Evolutionary conservation across 768 basidiomycete genomes (phyloP).

Genomic region (Tylopilus intermedius): DNA sequence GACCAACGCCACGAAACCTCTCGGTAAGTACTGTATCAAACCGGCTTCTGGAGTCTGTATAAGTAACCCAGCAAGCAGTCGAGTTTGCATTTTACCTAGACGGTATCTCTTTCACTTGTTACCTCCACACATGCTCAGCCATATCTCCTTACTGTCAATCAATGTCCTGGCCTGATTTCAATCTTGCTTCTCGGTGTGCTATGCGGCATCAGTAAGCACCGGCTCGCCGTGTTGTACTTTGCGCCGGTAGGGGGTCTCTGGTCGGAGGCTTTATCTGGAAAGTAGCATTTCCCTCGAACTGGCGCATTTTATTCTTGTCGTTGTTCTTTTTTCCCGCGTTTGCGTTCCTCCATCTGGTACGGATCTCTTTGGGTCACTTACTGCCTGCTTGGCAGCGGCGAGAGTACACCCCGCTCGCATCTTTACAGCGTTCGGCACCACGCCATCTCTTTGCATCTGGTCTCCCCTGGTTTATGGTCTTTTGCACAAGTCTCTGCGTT

Average conservation of each 20-base stretch:
- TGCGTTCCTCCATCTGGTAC: conserved; percentile 6
- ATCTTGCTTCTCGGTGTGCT: conserved; percentile 2
- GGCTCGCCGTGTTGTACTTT: conserved; percentile 11
- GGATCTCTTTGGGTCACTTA: not conserved
- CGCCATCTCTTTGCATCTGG: not conserved
- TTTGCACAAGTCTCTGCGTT: conserved; percentile 1
- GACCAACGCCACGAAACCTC: too few species aligned
- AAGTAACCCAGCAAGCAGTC: too few species aligned
- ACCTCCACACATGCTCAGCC: conserved; percentile 6
- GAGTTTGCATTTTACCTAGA: too few species aligned
- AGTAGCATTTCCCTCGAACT: conserved; percentile 17
- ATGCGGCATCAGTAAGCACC: conserved; percentile 9
- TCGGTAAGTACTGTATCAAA: too few species aligned
- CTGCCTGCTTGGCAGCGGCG: not conserved
- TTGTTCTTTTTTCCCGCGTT: conserved; percentile 13
- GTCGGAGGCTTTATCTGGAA: conserved; percentile 8
- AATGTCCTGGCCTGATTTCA: not conserved
- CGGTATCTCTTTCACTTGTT: not conserved
- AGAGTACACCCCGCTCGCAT: not conserved
- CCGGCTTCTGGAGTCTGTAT: too few species aligned
- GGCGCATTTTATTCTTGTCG: conserved; percentile 14
- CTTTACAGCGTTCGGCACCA: not conserved
- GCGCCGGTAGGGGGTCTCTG: not conserved
- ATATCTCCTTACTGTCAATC: not conserved
- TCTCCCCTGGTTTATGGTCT: conserved; percentile 3